phyloP scores from a whole-genome alignment of 108 stramenopile species.

The Nannochloropsis gaditana region DNA sequence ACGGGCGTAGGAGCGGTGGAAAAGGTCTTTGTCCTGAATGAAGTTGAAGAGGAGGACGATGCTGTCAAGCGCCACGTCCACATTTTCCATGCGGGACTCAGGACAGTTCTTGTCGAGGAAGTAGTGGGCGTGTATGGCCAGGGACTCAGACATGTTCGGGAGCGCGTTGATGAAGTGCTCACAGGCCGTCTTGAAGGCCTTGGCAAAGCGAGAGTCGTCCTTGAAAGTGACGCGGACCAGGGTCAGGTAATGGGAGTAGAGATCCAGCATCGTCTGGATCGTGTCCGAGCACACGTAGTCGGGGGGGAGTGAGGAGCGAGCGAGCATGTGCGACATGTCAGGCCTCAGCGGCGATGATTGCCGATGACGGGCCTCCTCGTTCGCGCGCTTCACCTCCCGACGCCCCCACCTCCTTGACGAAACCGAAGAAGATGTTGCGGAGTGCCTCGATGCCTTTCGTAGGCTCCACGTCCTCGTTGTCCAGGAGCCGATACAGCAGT shows the following conservation, averaged over 20 bases:
- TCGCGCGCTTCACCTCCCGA: neutral
- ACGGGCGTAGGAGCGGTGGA: constrained; percentile 44
- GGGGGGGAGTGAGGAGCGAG: neutral
- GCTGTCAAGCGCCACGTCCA: constrained; percentile 38
- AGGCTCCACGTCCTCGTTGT: neutral
- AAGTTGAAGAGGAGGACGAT: constrained; percentile 41
- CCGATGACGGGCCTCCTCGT: neutral
- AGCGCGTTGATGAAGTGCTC: constrained; percentile 41
- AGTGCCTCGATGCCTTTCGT: neutral
- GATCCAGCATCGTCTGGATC: constrained; percentile 18
- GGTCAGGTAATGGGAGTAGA: constrained; percentile 37
- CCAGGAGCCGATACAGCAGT: neutral
- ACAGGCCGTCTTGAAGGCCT: constrained; percentile 37
- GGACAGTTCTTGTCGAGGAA: constrained; percentile 30
- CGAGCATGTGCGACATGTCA: neutral
- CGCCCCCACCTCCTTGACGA: constrained; percentile 3
- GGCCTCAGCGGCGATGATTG: neutral
- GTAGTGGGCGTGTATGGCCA: constrained; percentile 42
- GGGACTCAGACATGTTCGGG: constrained; percentile 34
- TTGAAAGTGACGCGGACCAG: constrained; percentile 37
- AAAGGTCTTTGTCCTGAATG: constrained; percentile 43
- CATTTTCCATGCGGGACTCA: constrained; percentile 4
- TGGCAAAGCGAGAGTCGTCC: constrained; percentile 22
- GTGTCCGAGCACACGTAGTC: neutral
- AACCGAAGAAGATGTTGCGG: neutral